phyloP scores from a whole-genome alignment of 179 eudicot species.

The Patellifolia procumbens region DNA sequence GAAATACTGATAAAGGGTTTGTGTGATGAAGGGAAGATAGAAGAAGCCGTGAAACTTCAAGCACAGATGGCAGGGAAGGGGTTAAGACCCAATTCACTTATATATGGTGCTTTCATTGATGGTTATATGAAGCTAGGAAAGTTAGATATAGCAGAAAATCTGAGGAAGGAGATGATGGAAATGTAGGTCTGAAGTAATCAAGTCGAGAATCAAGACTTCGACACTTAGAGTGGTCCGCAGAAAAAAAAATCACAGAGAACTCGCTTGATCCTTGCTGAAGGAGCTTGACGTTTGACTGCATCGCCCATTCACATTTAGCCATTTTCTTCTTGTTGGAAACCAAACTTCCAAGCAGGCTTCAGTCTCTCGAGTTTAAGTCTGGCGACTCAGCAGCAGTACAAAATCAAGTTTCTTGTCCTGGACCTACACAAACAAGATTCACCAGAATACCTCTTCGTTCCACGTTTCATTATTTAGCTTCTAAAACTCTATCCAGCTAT shows the following conservation, averaged over 20 bases:
- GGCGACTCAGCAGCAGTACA: no score
- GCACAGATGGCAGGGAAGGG: slow-evolving; percentile 84
- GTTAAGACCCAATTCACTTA: slow-evolving; percentile 47
- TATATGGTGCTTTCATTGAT: slow-evolving; percentile 60
- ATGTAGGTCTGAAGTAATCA: slow-evolving; percentile 1
- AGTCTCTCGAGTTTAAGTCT: no score
- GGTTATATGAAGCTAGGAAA: slow-evolving; percentile 51
- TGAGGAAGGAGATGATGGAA: slow-evolving; percentile 60
- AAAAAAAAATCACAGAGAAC: no score
- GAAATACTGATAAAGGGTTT: slow-evolving; percentile 60
- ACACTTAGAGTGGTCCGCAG: background rate
- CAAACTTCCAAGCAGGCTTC: no score
- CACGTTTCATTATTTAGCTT: no score
- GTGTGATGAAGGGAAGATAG: slow-evolving; percentile 59
- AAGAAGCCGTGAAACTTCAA: slow-evolving; percentile 66
- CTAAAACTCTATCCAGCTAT: no score
- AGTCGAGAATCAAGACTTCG: background rate
- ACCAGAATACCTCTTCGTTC: no score
- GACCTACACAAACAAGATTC: no score
- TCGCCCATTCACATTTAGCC: background rate
- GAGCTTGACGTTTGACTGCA: background rate
- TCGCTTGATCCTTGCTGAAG: no score
- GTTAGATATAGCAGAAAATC: slow-evolving; percentile 46
- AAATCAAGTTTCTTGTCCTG: no score
- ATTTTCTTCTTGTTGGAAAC: no score